These are phyloP conservation scores for Chlorella variabilis DNA, from an alignment of 163 green algal genomes.

Conservation along the genomic window DNA sequence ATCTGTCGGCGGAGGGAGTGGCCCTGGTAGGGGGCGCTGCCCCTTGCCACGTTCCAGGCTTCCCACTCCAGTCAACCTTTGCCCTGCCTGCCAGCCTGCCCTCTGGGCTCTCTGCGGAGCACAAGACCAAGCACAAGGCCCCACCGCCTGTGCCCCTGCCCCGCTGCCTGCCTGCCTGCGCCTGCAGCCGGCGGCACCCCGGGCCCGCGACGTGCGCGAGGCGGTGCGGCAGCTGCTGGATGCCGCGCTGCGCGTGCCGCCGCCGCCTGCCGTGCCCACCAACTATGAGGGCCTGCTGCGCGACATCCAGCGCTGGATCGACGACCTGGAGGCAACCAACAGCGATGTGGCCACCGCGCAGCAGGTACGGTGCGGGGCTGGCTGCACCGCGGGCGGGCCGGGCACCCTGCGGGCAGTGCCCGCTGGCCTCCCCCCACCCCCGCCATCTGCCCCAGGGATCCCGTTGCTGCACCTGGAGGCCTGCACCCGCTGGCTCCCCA, in stretches of 20 bases:
- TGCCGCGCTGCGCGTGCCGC: neutral
- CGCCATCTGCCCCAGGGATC: no score
- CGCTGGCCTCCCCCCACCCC: no score
- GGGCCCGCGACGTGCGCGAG: neutral
- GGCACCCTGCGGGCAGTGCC: no score
- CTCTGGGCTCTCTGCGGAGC: no score
- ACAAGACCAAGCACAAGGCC: no score
- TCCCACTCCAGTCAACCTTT: neutral
- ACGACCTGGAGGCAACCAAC: conserved; percentile 15
- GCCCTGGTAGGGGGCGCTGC: neutral
- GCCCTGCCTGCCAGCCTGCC: no score
- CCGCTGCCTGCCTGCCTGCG: no score
- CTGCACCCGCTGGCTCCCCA: no score
- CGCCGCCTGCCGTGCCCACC: neutral
- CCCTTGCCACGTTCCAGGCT: no score
- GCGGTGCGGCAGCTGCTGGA: neutral
- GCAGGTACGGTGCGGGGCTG: neutral
- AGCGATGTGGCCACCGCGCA: conserved; percentile 28
- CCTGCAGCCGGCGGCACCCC: neutral
- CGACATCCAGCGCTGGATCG: conserved; percentile 34
- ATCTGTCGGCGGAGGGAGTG: neutral
- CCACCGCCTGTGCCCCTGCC: no score
- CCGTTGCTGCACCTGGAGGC: no score
- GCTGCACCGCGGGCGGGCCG: no score
- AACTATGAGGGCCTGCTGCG: conserved; percentile 28